A percentile compares a stretch with the other conserved stretches of the same genome.
Conservation (phyloP, 2,329 filamentous ascomycete species). For the Hymenoscyphus fraxineus region DNA sequence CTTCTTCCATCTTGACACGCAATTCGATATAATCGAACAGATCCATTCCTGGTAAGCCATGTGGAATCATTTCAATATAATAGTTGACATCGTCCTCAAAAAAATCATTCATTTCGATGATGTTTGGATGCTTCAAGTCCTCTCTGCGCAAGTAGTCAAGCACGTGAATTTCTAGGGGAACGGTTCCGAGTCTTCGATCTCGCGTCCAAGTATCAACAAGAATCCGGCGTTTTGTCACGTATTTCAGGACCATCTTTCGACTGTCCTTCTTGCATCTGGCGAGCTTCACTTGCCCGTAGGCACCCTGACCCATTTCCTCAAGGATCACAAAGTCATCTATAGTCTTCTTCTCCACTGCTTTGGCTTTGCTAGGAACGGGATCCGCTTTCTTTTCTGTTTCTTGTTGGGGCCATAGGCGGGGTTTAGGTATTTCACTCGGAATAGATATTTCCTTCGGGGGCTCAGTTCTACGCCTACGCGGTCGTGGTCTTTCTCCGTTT, state of each 20-base stretch:
- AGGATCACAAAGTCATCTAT: constrained; percentile 89
- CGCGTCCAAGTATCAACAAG: constrained; percentile 98
- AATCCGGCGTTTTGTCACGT: constrained; percentile 94
- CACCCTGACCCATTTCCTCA: constrained; percentile 97
- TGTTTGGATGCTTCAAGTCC: constrained; percentile 62
- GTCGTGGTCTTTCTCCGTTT: constrained; percentile 19
- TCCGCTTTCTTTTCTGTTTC: constrained; percentile 34
- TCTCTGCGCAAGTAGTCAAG: constrained; percentile 84
- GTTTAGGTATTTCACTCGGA: constrained; percentile 38
- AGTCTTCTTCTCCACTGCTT: constrained; percentile 63
- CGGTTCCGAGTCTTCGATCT: constrained; percentile 86
- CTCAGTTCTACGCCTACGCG: constrained; percentile 21
- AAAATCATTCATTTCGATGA: constrained; percentile 70
- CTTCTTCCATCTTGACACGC: constrained; percentile 92
- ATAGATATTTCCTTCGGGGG: constrained; percentile 36
- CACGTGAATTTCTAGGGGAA: constrained; percentile 95
- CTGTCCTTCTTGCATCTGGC: constrained; percentile 76
- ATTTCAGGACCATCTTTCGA: constrained; percentile 92
- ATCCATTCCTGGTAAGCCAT: constrained; percentile 95
- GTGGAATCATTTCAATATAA: constrained; percentile 97
- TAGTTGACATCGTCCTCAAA: constrained; percentile 86
- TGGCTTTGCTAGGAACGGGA: constrained; percentile 34
- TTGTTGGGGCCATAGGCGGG: constrained; percentile 36
- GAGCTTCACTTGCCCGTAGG: constrained; percentile 96
- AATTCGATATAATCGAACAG: constrained; percentile 98